Percentiles rank a stretch among this genome's conserved stretches.
Evolutionary conservation across 2,329 filamentous ascomycete species (phyloP).

Genomic region (Elsinoe perseae): DNA sequence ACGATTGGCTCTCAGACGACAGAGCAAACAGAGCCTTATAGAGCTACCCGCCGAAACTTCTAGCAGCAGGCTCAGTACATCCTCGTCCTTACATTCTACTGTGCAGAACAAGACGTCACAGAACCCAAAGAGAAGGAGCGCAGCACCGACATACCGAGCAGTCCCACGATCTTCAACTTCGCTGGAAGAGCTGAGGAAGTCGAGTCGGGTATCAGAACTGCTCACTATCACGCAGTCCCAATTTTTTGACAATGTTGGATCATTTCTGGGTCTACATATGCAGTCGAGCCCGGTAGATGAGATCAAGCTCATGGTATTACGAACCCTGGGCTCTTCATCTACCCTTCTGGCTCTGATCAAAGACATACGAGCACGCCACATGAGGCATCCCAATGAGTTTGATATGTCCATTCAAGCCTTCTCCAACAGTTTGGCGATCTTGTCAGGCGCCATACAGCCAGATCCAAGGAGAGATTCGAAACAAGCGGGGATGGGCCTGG

Average conservation of each 20-base stretch:
- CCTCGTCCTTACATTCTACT: neutral
- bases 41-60: neutral
- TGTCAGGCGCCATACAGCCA: neutral
- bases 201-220: constrained; percentile 71
- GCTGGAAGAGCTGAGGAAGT: constrained; percentile 3
- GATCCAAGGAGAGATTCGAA: constrained; percentile 1
- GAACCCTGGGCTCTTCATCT: constrained; percentile 74
- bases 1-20: neutral
- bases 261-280: constrained; percentile 87
- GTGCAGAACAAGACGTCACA: neutral
- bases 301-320: constrained; percentile 70
- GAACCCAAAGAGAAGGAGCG: neutral
- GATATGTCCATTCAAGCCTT: constrained; percentile 55
- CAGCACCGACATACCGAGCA: neutral
- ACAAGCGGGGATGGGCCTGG: neutral
- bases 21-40: neutral
- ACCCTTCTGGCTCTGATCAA: constrained; percentile 73
- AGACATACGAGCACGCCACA: constrained; percentile 75
- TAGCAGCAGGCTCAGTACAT: neutral
- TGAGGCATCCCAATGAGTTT: constrained; percentile 68
- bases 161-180: constrained; percentile 1
- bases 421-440: neutral
- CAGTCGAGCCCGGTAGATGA: constrained; percentile 87
- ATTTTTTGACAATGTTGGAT: constrained; percentile 83
- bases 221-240: constrained; percentile 74